These are phyloP conservation scores for Verticillium nonalfalfae DNA, from an alignment of 2,329 filamentous ascomycete species.

Conservation along the genomic window DNA sequence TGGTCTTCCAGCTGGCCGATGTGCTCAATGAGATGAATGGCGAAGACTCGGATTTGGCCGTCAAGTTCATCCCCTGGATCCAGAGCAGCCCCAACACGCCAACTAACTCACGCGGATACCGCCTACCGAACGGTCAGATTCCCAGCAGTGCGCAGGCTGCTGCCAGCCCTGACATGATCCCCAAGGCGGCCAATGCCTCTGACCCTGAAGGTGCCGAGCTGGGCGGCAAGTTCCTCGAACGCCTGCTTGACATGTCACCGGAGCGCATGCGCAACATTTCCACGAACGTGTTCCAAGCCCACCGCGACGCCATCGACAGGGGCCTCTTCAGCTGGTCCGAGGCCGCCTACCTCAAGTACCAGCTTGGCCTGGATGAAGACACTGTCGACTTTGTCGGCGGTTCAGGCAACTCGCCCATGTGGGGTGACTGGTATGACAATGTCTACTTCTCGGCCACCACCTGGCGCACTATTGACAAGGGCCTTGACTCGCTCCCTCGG, in stretches of 20 bases:
- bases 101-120: constrained; percentile 36
- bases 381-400: constrained; percentile 31
- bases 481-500: constrained; percentile 46
- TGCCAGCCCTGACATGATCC: constrained; percentile 32
- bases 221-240: constrained; percentile 24
- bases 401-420: constrained; percentile 11
- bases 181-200: constrained; percentile 19
- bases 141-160: constrained; percentile 42
- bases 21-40: constrained; percentile 49
- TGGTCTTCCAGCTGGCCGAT: constrained; percentile 54
- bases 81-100: constrained; percentile 43
- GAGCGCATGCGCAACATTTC: constrained; percentile 27
- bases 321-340: constrained; percentile 61
- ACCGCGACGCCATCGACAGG: constrained; percentile 28
- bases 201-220: constrained; percentile 23
- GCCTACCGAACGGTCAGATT: constrained; percentile 43
- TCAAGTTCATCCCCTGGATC: constrained; percentile 58
- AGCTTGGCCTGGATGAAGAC: constrained; percentile 44
- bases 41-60: constrained; percentile 35
- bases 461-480: constrained; percentile 18
- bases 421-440: constrained; percentile 14
- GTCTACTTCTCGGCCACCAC: constrained; percentile 14
- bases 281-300: constrained; percentile 33
- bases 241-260: constrained; percentile 19
- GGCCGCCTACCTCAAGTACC: constrained; percentile 51